Evolutionary conservation across 2,329 filamentous ascomycete species (phyloP).

Genomic region (Alternaria triticina): DNA sequence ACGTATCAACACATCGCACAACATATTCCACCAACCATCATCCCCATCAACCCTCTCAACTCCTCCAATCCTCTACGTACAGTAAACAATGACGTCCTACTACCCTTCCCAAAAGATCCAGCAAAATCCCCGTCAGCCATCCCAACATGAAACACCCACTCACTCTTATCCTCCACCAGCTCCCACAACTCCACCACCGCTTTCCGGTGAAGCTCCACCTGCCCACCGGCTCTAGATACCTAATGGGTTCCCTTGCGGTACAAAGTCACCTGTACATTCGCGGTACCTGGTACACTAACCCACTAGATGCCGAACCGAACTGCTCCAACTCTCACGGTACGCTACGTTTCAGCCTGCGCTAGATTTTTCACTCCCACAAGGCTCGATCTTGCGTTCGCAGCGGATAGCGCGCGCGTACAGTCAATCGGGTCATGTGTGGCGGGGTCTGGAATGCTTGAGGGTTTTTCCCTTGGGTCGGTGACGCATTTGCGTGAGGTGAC

Average conservation of each 20-base stretch:
- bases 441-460: background rate
- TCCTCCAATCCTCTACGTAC: background rate
- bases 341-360: background rate
- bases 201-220: background rate
- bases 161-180: background rate
- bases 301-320: background rate
- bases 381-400: background rate
- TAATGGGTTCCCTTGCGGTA: background rate
- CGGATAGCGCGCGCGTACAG: background rate
- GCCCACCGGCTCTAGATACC: background rate
- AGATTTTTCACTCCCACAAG: background rate
- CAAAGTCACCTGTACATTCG: background rate
- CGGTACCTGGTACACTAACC: background rate
- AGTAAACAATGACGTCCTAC: background rate
- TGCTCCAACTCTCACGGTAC: background rate
- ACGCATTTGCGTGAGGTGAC: background rate
- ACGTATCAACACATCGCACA: background rate
- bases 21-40: background rate
- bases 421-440: background rate
- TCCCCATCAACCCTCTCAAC: background rate
- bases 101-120: background rate
- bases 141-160: background rate
- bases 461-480: background rate
- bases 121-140: background rate
- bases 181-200: background rate